Evolutionary conservation across 768 basidiomycete species (phyloP), one percentile per base, ranked within the genome.

Genomic region (Mycena polygramma): DNA sequence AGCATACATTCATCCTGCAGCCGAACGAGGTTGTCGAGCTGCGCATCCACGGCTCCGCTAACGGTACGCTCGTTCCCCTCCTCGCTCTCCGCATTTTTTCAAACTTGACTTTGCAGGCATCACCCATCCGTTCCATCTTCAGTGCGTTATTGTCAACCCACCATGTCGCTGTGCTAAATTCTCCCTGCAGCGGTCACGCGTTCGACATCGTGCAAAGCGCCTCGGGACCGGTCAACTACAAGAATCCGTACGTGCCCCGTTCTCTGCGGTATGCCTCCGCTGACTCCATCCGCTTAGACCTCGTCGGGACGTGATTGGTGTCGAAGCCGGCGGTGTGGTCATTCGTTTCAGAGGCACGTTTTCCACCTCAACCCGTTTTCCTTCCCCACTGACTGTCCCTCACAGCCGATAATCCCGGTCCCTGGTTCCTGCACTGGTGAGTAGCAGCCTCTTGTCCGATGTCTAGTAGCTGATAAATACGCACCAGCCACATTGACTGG

Each of bases 241-340:
- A 74, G 8, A 75, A 78, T 49, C 77, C 77, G 62, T 69, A 7
- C 45, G 20, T 26, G 55, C 45, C 24, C 19, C 19, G 19, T 17
- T 30, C 9, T 8, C 22, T n/a, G 17, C 11, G 11, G 13, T n/a
- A 6, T 35, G 4, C 7, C 51, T 15, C 22, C 11, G 13, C 24
- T 22, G 20, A 43, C 4, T 10, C 22, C 26, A 17, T 6, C 43
- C 57, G 10, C n/a, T 4, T n/a, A 69, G 68, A 10, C 76, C 77
- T n/a, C 76, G 75, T 20, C 77, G 77, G 22, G 77, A 78, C 51
- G 77, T 78, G 15, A 62, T 75, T 24, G 73, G 55, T n/a, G 76
- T 75, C 36, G 52, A 55, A 35, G 20, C 59, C 35, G 49, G 48
- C 7, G 55, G 68, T 7, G 65, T 67, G 4, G 39, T 52, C 22